A percentile compares a stretch with the other conserved stretches of the same genome.
These are phyloP conservation scores for Elongisporangium anandrum DNA, from an alignment of 352 stramenopile genomes.

Conservation along the genomic window DNA sequence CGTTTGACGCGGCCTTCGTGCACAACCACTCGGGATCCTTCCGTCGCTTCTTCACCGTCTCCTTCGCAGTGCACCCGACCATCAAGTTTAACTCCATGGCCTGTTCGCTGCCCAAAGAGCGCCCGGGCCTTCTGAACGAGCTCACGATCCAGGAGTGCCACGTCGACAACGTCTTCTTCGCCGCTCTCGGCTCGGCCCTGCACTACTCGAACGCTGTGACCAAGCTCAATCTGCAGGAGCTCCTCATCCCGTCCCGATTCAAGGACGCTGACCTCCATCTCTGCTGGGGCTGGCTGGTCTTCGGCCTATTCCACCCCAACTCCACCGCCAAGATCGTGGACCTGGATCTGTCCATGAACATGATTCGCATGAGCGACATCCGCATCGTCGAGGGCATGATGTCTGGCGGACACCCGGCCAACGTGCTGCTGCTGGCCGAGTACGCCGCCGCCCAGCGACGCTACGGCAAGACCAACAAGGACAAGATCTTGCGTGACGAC, in stretches of 20 bases:
- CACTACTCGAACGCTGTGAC: constrained; percentile 50
- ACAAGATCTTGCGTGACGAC: constrained; percentile 43
- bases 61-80: constrained; percentile 38
- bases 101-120: constrained; percentile 31
- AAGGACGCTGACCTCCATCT: constrained; percentile 37
- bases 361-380: constrained; percentile 56
- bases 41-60: constrained; percentile 36
- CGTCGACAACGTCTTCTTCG: constrained; percentile 53
- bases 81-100: constrained; percentile 56
- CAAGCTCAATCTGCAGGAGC: constrained; percentile 45
- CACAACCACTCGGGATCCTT: constrained; percentile 37
- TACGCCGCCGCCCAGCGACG: constrained; percentile 39
- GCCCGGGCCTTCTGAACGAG: constrained; percentile 33
- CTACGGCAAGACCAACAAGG: constrained; percentile 45
- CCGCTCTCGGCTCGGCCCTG: constrained; percentile 40
- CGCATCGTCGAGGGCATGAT: constrained; percentile 46
- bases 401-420: constrained; percentile 38
- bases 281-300: constrained; percentile 51
- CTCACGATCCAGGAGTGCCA: constrained; percentile 36
- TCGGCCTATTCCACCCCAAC: constrained; percentile 51
- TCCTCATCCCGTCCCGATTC: constrained; percentile 32
- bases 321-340: constrained; percentile 39
- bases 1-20: constrained; percentile 36
- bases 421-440: constrained; percentile 42
- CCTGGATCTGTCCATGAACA: constrained; percentile 41